Base-by-base conservation (phyloP, 352 stramenopile species). In the Pythium coloratum region DNA sequence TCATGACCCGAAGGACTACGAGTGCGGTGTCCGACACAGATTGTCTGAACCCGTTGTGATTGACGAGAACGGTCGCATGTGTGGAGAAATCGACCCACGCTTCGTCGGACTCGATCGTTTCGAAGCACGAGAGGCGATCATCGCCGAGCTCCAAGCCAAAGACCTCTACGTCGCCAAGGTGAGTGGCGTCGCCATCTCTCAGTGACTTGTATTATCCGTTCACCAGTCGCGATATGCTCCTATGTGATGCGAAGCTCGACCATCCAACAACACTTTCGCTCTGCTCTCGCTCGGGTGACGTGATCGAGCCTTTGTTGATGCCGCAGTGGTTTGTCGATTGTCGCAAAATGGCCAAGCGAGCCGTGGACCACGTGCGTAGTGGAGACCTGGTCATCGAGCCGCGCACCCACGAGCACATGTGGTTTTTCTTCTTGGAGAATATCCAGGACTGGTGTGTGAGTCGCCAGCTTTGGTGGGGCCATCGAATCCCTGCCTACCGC, bases 291-390 rank as follows among this genome's bases (percentile, higher is more conserved):
- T 99, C 96, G 6, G 96, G 97, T 26, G 97, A 99, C 77, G 90
- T 99, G 64, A 97, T 99, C 55, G 98, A 99, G 82, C 98, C 98
- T 24, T 88, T 99, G 73, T 90, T 99, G 54, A 99, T 98, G 82
- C 97, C 98, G 18, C 98, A 99, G 81, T 99, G 98, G 98, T 99
- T 98, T 78, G 95, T 99, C 2, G 95, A 99, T 65, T 99, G 96
- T 72, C 71, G 88, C 33, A 69, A 73, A 26, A 99, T 99, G 97
- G 98, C 97, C 1, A 92, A 92, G 66, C 83, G 90, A 38, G 90
- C 97, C 1, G 90, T 95, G 0, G 92, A 98, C 44, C 97, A 98
- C 16, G 97, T 99, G 3, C 86, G 96, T 32, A 97, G 92, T 53
- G 96, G 96, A 14, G 85, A 96, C 6, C 88, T 99, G 62, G 87